Evolutionary conservation across 2,329 filamentous ascomycete species (phyloP).

Genomic region (Catunica adiposa): DNA sequence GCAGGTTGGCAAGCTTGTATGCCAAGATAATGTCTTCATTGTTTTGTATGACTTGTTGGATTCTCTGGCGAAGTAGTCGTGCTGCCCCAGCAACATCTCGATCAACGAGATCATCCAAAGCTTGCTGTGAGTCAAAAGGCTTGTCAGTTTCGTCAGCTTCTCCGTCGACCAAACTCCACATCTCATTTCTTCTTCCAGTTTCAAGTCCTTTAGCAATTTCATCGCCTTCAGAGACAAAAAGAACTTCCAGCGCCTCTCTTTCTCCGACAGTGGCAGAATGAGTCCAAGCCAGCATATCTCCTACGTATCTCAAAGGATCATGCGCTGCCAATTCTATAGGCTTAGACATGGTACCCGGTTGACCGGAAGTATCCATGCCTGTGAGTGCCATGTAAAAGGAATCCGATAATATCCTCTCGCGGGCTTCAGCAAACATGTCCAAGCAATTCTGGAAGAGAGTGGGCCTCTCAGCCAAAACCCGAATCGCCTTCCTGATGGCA

Average conservation of each 20-base stretch:
- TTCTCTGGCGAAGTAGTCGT: slow-evolving; percentile 69
- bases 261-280: slow-evolving; percentile 92
- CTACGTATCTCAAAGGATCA: slow-evolving; percentile 77
- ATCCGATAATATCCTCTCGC: slow-evolving; percentile 74
- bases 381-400: slow-evolving; percentile 80
- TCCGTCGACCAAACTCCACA: slow-evolving; percentile 55
- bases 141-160: slow-evolving; percentile 32
- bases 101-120: slow-evolving; percentile 73
- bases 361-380: slow-evolving; percentile 43
- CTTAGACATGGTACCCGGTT: slow-evolving; percentile 49
- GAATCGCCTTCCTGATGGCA: slow-evolving; percentile 65
- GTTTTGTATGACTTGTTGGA: slow-evolving; percentile 81
- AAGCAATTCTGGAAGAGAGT: slow-evolving; percentile 85
- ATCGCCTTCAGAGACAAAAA: slow-evolving; percentile 82
- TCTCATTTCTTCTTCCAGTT: slow-evolving; percentile 63
- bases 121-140: slow-evolving; percentile 64
- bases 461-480: slow-evolving; percentile 77
- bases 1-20: slow-evolving; percentile 78
- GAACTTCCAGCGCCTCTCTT: slow-evolving; percentile 72
- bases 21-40: slow-evolving; percentile 79
- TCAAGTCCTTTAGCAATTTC: slow-evolving; percentile 65
- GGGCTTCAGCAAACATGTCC: slow-evolving; percentile 79
- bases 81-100: slow-evolving; percentile 68
- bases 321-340: slow-evolving; percentile 90
- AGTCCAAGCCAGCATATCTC: slow-evolving; percentile 95